Percentiles rank a stretch among this genome's conserved stretches.
These are phyloP conservation scores for Leccinum ponderosum DNA, from an alignment of 1,284 basidiomycete species.

Conservation along the genomic window DNA sequence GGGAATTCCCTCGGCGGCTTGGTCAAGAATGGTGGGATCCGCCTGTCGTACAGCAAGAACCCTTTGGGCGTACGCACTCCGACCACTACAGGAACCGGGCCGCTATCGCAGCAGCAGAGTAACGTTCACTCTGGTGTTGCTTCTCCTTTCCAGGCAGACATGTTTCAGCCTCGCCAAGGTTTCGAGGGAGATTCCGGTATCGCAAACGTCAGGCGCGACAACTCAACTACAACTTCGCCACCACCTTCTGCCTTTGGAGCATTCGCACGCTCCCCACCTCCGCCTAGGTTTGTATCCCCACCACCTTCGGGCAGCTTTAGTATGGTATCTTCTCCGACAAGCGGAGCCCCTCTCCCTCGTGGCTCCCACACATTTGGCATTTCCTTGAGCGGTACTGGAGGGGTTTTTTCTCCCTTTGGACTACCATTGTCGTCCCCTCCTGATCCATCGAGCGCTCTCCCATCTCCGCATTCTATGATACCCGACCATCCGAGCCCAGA, in stretches of 20 bases:
- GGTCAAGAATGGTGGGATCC: slow-evolving; percentile 93
- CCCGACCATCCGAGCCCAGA: slow-evolving; percentile 56
- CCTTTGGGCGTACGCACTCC: slow-evolving; percentile 85
- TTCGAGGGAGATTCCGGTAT: slow-evolving; percentile 37
- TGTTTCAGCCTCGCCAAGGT: slow-evolving; percentile 38
- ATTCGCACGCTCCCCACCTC: slow-evolving; percentile 60
- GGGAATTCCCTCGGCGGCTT: slow-evolving; percentile 89
- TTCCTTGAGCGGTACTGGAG: slow-evolving; percentile 28
- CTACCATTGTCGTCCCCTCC: slow-evolving; percentile 42
- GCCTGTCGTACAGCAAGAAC: slow-evolving; percentile 95
- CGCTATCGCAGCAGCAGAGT: slow-evolving; percentile 53
- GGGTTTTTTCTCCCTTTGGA: slow-evolving; percentile 64
- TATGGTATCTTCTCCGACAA: slow-evolving; percentile 37
- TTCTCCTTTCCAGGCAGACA: slow-evolving; percentile 37
- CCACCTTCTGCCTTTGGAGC: slow-evolving; percentile 42
- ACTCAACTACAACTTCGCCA: slow-evolving; percentile 41
- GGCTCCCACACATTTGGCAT: slow-evolving; percentile 35
- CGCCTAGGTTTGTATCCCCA: slow-evolving; percentile 55
- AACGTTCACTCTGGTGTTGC: slow-evolving; percentile 26
- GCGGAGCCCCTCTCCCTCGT: slow-evolving; percentile 29
- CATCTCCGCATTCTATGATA: slow-evolving; percentile 53
- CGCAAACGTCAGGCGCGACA: slow-evolving; percentile 37
- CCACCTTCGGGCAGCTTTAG: slow-evolving; percentile 43
- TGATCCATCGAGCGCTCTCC: slow-evolving; percentile 37
- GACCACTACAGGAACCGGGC: slow-evolving; percentile 54